Percentiles rank a stretch among this genome's conserved stretches.
phyloP scores from a whole-genome alignment of 2,329 filamentous ascomycete species.

The Purpureocillium lavendulum region DNA sequence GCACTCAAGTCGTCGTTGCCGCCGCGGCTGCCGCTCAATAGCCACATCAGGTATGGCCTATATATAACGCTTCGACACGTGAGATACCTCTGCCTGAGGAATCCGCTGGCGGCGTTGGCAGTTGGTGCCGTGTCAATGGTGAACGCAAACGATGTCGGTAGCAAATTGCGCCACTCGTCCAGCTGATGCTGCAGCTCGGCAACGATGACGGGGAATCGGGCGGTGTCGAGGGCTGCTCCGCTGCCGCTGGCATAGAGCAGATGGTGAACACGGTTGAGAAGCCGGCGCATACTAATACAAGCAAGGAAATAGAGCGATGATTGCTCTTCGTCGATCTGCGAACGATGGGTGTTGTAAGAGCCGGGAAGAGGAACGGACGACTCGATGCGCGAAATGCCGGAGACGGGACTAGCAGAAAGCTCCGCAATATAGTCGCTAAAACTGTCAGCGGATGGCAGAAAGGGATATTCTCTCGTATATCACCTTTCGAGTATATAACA shows the following conservation, averaged over 20 bases:
- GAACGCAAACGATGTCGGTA: conserved; percentile 34
- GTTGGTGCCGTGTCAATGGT: conserved; percentile 20
- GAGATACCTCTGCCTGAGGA: conserved; percentile 41
- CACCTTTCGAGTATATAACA: conserved; percentile 46
- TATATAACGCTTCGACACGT: conserved; percentile 45
- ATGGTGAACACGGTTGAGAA: conserved; percentile 39
- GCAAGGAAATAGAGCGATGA: conserved; percentile 45
- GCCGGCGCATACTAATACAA: conserved; percentile 41
- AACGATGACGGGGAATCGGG: conserved; percentile 38
- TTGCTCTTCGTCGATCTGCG: conserved; percentile 30
- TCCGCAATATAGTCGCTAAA: conserved; percentile 43
- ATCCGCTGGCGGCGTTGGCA: conserved; percentile 33
- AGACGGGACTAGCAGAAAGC: conserved; percentile 39
- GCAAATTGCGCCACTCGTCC: conserved; percentile 37
- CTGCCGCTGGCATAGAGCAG: conserved; percentile 35
- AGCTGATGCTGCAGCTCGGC: conserved; percentile 39
- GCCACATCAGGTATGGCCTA: conserved; percentile 41
- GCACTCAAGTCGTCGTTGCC: conserved; percentile 13
- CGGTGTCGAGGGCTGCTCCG: conserved; percentile 29
- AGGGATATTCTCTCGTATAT: too few relatives aligned
- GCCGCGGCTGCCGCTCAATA: conserved; percentile 27
- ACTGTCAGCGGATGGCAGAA: too few relatives aligned
- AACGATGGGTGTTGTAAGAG: conserved; percentile 34
- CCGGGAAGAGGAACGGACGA: conserved; percentile 36
- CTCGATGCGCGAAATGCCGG: conserved; percentile 27